Conservation (phyloP, 257 asterid genomes). For the Agastache rugosa region DNA sequence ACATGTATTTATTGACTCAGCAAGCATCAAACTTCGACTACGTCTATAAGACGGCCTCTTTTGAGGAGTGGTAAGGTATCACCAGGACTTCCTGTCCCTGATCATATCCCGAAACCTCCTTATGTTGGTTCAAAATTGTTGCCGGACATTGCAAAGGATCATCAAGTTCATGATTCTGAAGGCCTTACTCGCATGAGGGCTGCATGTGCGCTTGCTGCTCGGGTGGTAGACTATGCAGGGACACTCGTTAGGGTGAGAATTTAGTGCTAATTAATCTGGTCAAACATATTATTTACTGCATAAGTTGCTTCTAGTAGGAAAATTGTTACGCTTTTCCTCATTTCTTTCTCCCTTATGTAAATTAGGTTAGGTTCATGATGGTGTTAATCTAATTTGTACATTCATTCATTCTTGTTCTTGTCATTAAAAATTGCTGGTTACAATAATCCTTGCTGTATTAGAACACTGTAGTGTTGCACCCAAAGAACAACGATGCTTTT, state of each 20-base stretch:
- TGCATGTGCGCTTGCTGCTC: constrained; percentile 96
- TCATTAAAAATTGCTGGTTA: not conserved
- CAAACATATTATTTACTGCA: constrained; percentile 3
- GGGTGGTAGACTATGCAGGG: constrained; percentile 84
- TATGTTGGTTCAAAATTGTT: constrained; percentile 62
- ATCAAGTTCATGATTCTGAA: constrained; percentile 79
- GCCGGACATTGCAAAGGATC: constrained; percentile 76
- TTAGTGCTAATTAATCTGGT: not conserved
- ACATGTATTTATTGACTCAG: constrained; percentile 42
- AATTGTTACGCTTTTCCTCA: not conserved
- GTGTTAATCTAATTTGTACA: not conserved
- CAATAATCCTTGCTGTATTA: not conserved
- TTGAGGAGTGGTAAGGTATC: constrained; percentile 93
- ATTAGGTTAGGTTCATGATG: not conserved
- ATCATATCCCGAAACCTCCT: constrained; percentile 83
- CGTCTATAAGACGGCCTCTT: constrained; percentile 64
- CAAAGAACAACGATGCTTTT: not conserved
- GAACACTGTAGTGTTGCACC: not conserved
- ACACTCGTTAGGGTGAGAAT: constrained; percentile 86
- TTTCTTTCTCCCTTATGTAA: not conserved
- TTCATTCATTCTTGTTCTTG: not conserved
- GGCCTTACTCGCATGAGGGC: constrained; percentile 83
- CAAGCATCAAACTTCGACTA: constrained; percentile 63
- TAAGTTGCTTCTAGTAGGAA: constrained; percentile 17
- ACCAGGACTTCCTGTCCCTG: constrained; percentile 78